Evolutionary conservation across 345 rosid species (phyloP).

Genomic region (Balakata baccata): DNA sequence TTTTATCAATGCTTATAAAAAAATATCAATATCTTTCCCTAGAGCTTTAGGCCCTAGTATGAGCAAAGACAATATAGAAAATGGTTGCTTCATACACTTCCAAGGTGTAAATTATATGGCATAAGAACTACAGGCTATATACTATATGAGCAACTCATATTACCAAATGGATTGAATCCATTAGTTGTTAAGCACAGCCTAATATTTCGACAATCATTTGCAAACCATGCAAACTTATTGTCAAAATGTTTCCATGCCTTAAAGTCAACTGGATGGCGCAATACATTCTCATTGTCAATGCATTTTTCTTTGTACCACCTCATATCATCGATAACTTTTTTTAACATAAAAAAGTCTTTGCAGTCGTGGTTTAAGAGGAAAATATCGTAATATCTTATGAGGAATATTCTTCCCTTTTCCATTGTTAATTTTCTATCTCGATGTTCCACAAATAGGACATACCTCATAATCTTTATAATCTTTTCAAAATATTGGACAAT

Average conservation of each 20-base stretch:
- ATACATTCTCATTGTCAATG: background rate
- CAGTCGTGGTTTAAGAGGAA: too few relatives aligned
- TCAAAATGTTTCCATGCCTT: background rate
- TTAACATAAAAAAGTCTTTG: background rate
- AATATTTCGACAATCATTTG: background rate
- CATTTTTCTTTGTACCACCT: background rate
- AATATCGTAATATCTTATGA: too few relatives aligned
- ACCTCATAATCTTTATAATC: too few relatives aligned
- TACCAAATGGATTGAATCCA: background rate
- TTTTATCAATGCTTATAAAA: too few relatives aligned
- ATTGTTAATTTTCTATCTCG: too few relatives aligned
- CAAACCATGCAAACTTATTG: background rate
- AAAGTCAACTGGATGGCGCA: background rate
- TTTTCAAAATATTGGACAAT: too few relatives aligned
- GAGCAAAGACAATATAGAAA: too few relatives aligned
- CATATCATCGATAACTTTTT: background rate
- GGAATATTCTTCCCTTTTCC: too few relatives aligned
- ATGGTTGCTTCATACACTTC: background rate
- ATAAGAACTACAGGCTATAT: background rate
- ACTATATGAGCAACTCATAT: background rate
- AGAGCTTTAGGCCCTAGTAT: too few relatives aligned
- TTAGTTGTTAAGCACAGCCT: background rate
- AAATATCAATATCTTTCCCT: too few relatives aligned
- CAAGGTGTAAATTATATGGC: background rate
- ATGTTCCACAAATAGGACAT: too few relatives aligned